phyloP scores from a whole-genome alignment of 805 yeast species.

The Hanseniaspora guilliermondii region DNA sequence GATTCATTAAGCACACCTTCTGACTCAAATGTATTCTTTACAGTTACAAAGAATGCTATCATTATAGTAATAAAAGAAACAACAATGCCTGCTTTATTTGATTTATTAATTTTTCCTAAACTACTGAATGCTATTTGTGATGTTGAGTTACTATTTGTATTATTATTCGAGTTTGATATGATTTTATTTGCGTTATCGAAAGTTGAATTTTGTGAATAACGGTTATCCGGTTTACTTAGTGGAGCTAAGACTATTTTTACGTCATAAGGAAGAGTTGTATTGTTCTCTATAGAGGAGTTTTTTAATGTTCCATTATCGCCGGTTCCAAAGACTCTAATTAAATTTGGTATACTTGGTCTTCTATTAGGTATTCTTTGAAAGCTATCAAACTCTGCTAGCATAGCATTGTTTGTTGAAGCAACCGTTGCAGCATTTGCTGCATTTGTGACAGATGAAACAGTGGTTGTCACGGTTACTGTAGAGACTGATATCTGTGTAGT shows the following conservation, averaged over 20 bases:
- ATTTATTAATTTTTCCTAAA: background rate
- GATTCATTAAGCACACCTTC: background rate
- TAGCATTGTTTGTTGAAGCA: background rate
- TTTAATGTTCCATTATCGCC: background rate
- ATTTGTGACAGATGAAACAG: conserved; percentile 17
- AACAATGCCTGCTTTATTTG: background rate
- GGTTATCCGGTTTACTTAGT: background rate
- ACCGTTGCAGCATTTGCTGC: conserved; percentile 13
- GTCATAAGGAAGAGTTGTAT: background rate
- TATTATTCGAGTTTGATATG: background rate
- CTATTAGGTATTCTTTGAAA: background rate
- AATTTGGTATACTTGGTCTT: conserved; percentile 4
- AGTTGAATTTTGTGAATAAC: background rate
- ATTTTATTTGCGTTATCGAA: background rate
- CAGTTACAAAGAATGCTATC: background rate
- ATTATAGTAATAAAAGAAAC: background rate
- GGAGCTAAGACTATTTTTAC: background rate
- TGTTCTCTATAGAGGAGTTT: background rate
- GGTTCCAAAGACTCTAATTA: background rate
- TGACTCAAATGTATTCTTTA: background rate
- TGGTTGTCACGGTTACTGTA: conserved; percentile 12
- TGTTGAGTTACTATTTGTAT: background rate
- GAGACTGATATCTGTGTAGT: conserved; percentile 17
- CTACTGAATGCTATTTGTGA: background rate
- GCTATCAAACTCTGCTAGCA: background rate